Base-by-base conservation (phyloP, 73 alveolate genomes). In the Blepharisma stoltei region DNA sequence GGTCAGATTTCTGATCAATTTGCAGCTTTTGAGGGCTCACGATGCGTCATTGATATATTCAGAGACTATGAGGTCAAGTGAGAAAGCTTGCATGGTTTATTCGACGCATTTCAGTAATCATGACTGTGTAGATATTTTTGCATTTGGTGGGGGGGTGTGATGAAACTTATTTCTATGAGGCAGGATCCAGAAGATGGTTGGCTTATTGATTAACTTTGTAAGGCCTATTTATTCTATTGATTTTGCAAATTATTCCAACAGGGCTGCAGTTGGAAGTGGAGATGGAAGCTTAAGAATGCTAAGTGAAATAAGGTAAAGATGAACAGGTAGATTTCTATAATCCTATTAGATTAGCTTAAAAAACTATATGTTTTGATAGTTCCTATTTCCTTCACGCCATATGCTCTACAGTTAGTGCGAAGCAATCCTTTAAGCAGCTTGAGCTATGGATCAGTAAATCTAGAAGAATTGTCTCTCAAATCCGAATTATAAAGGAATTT, bases 191-290 rank as follows among this genome's bases (percentile, higher is more conserved):
- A 38, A 60, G 46, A 60, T 2, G 18, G 2, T 60, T 60, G 5
- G 73, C 49, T n/a, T 25, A 1, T 14, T 60, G 48, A 60, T 1
- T 60, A 25, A 60, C 18, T 4, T 60, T 0, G 18, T 9, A 20
- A 60, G 5, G 23, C 54, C 75, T 9, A 43, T 84, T 52, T 84
- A 84, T 65, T 76, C 97, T 8, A 81, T 92, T 18, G 98, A 93
- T 71, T 90, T 87, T 71, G 90, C 97, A 27, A 83, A 87, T 48
- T 47, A 77, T 18, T 89, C 93, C 11, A 90, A 86, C 45, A 87
- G 80, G 86, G 81, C 86, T 78, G 95, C 92, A 7, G 60, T 92
- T 77, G 98, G 95, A 54, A 95, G 95, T 14, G 98, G 97, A 25
- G 98, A 90, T 76, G 97, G 97, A 41, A 14, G 37, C 3, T 32